Base-by-base conservation (phyloP, 345 rosid species). In the Eucalyptus marginata region DNA sequence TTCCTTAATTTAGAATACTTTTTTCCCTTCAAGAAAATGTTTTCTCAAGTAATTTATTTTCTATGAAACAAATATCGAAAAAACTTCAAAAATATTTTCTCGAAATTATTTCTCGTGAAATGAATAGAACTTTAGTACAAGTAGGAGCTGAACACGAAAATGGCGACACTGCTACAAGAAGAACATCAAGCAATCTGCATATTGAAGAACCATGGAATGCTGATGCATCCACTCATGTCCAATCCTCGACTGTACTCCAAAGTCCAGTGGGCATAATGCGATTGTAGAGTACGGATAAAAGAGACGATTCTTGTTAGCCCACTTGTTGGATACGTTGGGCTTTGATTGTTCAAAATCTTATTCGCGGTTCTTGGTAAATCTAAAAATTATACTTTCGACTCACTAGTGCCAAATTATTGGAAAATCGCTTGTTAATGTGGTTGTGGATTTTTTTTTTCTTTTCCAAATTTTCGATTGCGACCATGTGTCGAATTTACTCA, bases 51-150 rank as follows among this genome's bases (percentile, higher is more conserved):
- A 51, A 51, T 51, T 51, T 3, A 51, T 51, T 51, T 51, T 16
- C 0, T 1, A 50, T 16, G 3, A 51, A 50, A 16, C 0, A 0
- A 51, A 16, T 0, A 50, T 0, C 1, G 52, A 3, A 50, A 50
- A 50, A 15, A 15, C 15, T 50, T 50, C 0, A 0, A 5, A 50
- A 50, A 50, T 0, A 50, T 51, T 51, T 51, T 51, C 0, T 16
- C 3, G 0, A 51, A 51, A 1, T 16, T 51, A 16, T 1, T 0
- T 51, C 15, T 36, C 15, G 54, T 50, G 54, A 16, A 51, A 51
- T 1, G 8, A 51, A 51, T 7, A 16, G 0, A 51, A 51, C 7
- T 31, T 31, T 16, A 17, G 44, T 8, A 0, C 4, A 4, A 71
- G 27, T 5, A 7, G 27, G 14, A 71, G 81, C 46, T 36, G 25